Evolutionary conservation across 768 basidiomycete species (phyloP), one percentile per base, ranked within the genome.

Genomic region (Panellus pusillus): DNA sequence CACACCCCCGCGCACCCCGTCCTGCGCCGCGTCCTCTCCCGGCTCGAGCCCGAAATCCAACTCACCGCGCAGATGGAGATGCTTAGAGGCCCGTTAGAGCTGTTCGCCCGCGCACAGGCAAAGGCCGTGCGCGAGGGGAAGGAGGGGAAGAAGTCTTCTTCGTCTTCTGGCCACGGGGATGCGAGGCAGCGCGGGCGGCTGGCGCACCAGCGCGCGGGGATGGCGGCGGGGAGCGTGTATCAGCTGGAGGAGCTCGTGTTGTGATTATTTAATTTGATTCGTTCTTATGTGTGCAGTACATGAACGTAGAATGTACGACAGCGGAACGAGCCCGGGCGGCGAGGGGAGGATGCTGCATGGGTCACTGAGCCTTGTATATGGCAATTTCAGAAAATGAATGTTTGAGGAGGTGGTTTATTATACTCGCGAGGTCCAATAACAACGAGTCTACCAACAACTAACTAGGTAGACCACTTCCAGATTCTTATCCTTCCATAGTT

Each of bases 241-340:
- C 83, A 81, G 67, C 64, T 91, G 55, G 89, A 91, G 61, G 86
- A 89, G 61, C 72, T 92, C 58, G 70, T 78, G 31, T 66, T 89
- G 54, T 87, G 56, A 48, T 31, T 2, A 31, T 9, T n/a, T 19
- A n/a, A n/a, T n/a, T n/a, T n/a, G n/a, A n/a, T n/a, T n/a, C n/a
- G n/a, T n/a, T n/a, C n/a, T n/a, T n/a, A n/a, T n/a, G n/a, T n/a
- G n/a, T n/a, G n/a, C n/a, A n/a, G n/a, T n/a, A n/a, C n/a, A n/a
- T n/a, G n/a, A n/a, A n/a, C n/a, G n/a, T n/a, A n/a, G n/a, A n/a
- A 60, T 60, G 50, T 60, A 51, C 50, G 58, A 60, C 58, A 60
- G 44, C 59, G 59, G 59, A 61, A 61, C 59, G 55, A 61, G 59
- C 59, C 59, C 55, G 42, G 52, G 36, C 55, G 39, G 42, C 59